Conservation (phyloP, 345 rosid species). For the Passiflora organensis region DNA sequence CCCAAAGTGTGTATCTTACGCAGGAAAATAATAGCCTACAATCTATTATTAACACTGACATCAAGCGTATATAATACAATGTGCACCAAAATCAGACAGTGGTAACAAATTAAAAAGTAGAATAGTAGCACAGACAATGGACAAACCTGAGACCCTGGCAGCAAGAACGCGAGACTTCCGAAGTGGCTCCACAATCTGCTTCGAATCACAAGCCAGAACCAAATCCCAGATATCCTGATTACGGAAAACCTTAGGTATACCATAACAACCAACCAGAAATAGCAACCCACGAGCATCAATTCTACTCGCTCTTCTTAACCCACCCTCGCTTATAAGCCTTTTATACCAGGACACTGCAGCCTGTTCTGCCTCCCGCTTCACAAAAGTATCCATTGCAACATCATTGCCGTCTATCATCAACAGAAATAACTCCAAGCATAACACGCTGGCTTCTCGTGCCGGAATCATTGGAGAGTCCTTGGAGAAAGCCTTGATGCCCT, state of each 20-base stretch:
- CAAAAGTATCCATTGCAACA: constrained; percentile 9
- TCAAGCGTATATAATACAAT: not conserved
- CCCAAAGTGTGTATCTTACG: not conserved
- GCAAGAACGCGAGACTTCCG: constrained; percentile 40
- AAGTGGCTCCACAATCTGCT: constrained; percentile 38
- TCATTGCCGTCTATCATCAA: constrained; percentile 14
- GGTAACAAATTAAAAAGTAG: not conserved
- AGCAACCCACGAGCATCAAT: constrained; percentile 73
- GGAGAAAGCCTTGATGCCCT: constrained; percentile 50
- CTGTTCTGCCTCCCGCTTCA: constrained; percentile 36
- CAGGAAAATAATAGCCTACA: not conserved
- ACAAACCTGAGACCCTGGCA: constrained; percentile 48
- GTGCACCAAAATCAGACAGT: not conserved
- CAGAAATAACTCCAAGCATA: constrained; percentile 52
- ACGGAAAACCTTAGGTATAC: constrained; percentile 49
- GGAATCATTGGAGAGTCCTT: constrained; percentile 41
- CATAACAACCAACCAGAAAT: constrained; percentile 54
- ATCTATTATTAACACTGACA: not conserved
- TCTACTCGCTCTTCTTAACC: constrained; percentile 37
- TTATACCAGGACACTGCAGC: constrained; percentile 63
- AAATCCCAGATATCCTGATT: constrained; percentile 52
- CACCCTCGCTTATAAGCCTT: constrained; percentile 62
- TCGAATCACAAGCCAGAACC: constrained; percentile 34
- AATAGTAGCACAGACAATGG: not conserved
- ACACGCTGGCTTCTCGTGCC: constrained; percentile 49